These are phyloP conservation scores for Nannochloropsis limnetica DNA, from an alignment of 352 stramenopile species.

Conservation along the genomic window DNA sequence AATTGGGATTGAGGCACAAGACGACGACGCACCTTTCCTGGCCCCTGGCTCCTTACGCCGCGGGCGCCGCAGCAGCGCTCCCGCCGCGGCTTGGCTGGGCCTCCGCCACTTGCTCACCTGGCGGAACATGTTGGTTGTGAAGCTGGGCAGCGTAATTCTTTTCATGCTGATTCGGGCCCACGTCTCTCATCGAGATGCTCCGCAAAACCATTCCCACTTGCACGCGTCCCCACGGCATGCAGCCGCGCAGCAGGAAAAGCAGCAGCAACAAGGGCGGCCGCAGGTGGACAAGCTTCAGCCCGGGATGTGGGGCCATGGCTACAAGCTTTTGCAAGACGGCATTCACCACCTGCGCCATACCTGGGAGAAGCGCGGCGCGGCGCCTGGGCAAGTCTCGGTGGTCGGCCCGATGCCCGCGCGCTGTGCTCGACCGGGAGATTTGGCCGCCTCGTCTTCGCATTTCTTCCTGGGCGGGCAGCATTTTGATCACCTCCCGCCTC, in stretches of 20 bases:
- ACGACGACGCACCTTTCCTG: neutral
- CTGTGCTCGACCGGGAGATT: neutral
- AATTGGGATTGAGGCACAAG: neutral
- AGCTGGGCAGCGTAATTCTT: neutral
- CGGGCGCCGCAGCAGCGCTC: neutral
- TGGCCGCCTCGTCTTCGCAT: neutral
- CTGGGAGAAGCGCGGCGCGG: neutral
- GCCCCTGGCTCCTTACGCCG: neutral
- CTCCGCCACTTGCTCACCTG: slow-evolving; percentile 9
- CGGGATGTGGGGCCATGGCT: neutral
- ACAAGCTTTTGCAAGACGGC: neutral
- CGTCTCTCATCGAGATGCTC: neutral
- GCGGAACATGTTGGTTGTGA: neutral
- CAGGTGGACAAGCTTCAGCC: neutral
- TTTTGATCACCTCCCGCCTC: slow-evolving; percentile 19
- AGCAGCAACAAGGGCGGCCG: neutral
- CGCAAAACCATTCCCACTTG: neutral
- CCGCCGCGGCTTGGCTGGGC: neutral
- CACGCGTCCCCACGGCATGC: neutral
- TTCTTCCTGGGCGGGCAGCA: neutral
- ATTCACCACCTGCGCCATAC: neutral
- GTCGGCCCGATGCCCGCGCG: neutral
- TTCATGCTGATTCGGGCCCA: neutral
- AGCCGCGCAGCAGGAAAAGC: neutral
- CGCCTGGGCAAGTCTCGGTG: slow-evolving; percentile 8